Evolutionary conservation across 495 filamentous ascomycete species (phyloP), one percentile per base, ranked within the genome.

Genomic region (Platismatia glauca): DNA sequence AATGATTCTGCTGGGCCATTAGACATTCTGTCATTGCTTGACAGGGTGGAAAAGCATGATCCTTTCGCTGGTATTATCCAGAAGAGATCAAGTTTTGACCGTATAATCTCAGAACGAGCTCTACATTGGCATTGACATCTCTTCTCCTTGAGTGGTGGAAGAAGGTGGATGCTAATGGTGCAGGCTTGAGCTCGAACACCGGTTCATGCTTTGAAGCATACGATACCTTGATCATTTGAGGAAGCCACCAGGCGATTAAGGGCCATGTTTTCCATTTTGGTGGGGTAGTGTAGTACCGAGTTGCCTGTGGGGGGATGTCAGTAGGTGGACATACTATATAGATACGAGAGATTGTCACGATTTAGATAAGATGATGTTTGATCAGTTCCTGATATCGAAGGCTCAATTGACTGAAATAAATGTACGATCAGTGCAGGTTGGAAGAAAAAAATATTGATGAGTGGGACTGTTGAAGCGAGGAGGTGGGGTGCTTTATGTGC

Each of bases 31-130:
- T 71, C 71, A 73, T 71, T 67, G 60, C 52, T 55, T 61, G 66
- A 68, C 68, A 63, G 62, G 70, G 71, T 72, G 74, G 74, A 79
- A 77, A 79, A 83, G 87, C 88, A 91, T 91, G 89, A 90, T 93
- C 88, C 89, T 94, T 91, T 89, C 90, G 90, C 90, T 90, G 89
- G 90, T 87, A 93, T 94, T 95, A 91, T 90, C 90, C 89, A 90
- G 90, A 93, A 55, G 34, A 56, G n/a, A 57, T 95, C 90, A 94
- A 93, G 90, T 95, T 92, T 73, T 78, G 77, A 86, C 90, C 89
- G 90, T 95, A 87, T 94, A 82, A 86, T 95, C 88, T 95, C 90
- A 94, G 90, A 84, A 82, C 80, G 78, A 82, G 77, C 73, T 74
- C 64, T 58, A 60, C 56, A 70, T 60, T 65, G 67, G 64, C 59